phyloP scores from a whole-genome alignment of 75 land plant genomes.

The Pinus taeda region DNA sequence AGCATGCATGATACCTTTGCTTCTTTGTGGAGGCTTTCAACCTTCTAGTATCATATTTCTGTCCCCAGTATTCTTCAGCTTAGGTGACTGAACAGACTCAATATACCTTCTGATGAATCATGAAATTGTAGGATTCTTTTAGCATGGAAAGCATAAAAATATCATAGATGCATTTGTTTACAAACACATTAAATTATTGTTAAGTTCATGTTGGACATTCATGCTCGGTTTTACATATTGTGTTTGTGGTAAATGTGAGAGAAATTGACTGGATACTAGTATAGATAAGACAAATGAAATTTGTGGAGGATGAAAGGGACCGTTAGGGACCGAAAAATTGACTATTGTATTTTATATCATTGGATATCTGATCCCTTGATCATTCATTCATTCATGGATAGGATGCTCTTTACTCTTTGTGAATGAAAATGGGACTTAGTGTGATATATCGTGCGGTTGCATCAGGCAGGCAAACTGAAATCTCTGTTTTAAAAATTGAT shows the following conservation, averaged over 20 bases:
- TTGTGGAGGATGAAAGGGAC: background rate
- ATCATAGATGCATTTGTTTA: background rate
- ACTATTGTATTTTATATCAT: background rate
- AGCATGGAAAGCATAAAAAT: background rate
- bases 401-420: background rate
- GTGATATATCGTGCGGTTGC: background rate
- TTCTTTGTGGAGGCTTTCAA: constrained; percentile 83
- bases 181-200: background rate
- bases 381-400: background rate
- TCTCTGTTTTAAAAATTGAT: too few relatives aligned
- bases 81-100: constrained; percentile 42
- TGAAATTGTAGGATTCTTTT: background rate
- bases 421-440: background rate
- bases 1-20: constrained; percentile 94
- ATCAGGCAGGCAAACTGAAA: background rate
- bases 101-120: background rate
- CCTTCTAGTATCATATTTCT: constrained; percentile 49
- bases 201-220: background rate
- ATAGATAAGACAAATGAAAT: background rate
- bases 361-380: background rate
- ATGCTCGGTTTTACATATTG: background rate
- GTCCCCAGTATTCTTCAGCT: constrained; percentile 77
- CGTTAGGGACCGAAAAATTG: background rate
- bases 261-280: background rate
- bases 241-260: background rate